A percentile compares a stretch with the other conserved stretches of the same genome.
Conservation (phyloP, 345 rosid genomes). For the Isatis tinctoria region DNA sequence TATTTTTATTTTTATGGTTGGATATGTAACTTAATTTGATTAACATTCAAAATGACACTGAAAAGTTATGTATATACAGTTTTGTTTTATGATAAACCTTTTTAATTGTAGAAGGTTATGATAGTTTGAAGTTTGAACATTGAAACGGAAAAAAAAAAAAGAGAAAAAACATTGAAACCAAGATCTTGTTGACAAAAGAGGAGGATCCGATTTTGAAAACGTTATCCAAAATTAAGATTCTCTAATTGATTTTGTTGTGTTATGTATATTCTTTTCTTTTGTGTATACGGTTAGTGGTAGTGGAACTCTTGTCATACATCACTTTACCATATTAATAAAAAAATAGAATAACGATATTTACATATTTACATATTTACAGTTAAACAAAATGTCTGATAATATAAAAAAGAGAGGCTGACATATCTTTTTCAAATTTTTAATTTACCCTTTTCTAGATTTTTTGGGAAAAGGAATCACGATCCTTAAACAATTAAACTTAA, state of each 20-base stretch:
- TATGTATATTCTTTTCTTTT: no score
- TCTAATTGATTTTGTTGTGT: not conserved
- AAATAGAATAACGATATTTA: no score
- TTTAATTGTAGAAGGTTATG: no score
- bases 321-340: not conserved
- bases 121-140: not conserved
- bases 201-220: not conserved
- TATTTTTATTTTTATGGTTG: no score
- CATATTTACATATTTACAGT: not conserved
- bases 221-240: not conserved
- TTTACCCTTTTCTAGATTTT: not conserved
- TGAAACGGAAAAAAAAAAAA: no score
- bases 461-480: not conserved
- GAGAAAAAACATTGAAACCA: constrained; percentile 2
- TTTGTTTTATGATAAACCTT: no score
- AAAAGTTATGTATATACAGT: no score
- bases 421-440: not conserved
- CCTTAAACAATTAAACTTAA: not conserved
- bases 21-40: no score
- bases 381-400: not conserved
- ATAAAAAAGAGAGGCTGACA: not conserved
- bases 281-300: no score
- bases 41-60: no score
- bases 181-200: not conserved
- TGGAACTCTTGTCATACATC: not conserved